Base-by-base conservation (phyloP, 1,284 basidiomycete species). In the Afroboletus lepidellus region DNA sequence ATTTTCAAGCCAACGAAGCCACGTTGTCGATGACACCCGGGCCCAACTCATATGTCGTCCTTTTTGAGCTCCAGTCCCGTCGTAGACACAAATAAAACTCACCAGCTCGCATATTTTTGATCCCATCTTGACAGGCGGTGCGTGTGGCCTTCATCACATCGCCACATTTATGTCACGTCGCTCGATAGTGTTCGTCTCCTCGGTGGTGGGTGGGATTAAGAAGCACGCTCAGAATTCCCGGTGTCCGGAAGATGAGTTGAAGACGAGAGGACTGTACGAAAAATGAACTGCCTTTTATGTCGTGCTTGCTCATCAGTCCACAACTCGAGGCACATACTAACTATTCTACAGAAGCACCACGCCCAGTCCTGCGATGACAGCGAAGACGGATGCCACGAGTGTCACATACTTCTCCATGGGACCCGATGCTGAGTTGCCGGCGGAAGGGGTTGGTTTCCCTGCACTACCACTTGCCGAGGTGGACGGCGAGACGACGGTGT, bases 401-500 rank as follows among this genome's bases (percentile, higher is more conserved):
- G 48, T 47, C 7, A 20, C 32, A 24, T 52, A 32, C 32, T 41
- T 53, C 21, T 42, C 30, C 34, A 42, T n/a, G 13, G 46, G 25
- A 13, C 21, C 38, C 3, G 23, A 41, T 12, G 52, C 54, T 8
- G 65, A 54, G 45, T 27, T 27, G 23, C 24, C 24, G 12, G 64
- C 45, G 11, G 55, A 43, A 3, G 56, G 53, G 11, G 8, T 36
- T 18, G 34, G 55, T 57, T 8, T 53, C 37, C 21, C 9, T 30
- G 50, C 41, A 39, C 51, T 46, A 20, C 63, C 55, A 5, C 48
- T 61, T 25, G 32, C 48, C 23, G 65, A 60, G 12, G 34, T 50
- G 7, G 67, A 54, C 18, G 61, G 53, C 16, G 67, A 56, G 15
- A 72, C 55, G 12, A 60, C 44, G 4, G 64, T 67, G 37, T 23